Evolutionary conservation across 1,284 basidiomycete genomes (phyloP), one percentile per base, ranked within the genome.

Genomic region (Cryptococcus deneoformans): DNA sequence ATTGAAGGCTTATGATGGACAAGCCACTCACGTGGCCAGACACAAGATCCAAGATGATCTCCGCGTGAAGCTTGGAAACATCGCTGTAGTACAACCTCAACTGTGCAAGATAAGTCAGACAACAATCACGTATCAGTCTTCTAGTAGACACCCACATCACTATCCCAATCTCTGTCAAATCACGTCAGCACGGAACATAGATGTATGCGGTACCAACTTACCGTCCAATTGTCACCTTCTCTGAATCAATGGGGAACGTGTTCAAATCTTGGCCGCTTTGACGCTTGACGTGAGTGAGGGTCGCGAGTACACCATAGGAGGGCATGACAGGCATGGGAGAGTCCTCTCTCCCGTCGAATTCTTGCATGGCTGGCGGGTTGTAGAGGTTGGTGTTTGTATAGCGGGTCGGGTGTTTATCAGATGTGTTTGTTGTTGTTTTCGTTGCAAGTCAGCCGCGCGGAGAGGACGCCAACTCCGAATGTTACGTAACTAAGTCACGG

Each of bases 71-170:
- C 43, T 74, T 71, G 3, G 76, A 77, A 8, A 78, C 71, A 49
- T 77, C 75, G 3, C 66, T 63, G 20, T 67, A 70, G 60, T 78
- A 76, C 34, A 78, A 60, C 12, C 77, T 69, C 20, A 77, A 64
- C 73, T 76, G 48, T 6, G 6, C 6, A 7, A 45, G 38, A 34
- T 34, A 58, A n/a, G 43, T 37, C 24, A n/a, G 57, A 54, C 29
- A 59, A 54, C 29, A 14, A 20, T 20, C 20, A 20, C 20, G 20
- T 20, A 20, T 5, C 5, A 16, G 12, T 20, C 46, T n/a, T 39
- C 50, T 39, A 12, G 35, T 36, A 24, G 24, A 24, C 34, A 54
- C 71, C 56, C 53, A 75, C 72, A 64, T 77, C 75, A 44, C 69
- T 71, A 20, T 70, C 65, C 24, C 62, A 65, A 45, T 74, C 76